These are phyloP conservation scores for Alternaria metachromatica DNA, from an alignment of 2,329 filamentous ascomycete genomes.

Conservation along the genomic window DNA sequence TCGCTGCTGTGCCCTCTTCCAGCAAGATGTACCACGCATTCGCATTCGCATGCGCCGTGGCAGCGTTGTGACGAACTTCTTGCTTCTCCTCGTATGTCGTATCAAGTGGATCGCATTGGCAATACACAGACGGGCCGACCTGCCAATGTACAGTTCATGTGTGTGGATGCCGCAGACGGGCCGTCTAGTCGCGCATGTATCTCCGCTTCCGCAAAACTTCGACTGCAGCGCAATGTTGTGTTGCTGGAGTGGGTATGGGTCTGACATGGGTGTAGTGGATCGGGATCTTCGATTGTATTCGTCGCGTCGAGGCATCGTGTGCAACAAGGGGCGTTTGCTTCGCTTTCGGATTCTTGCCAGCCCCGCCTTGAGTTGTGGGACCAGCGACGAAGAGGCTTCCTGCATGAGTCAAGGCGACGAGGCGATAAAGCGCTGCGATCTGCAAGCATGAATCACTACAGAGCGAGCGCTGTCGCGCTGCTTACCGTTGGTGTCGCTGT, in stretches of 20 bases:
- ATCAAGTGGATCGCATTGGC: not conserved
- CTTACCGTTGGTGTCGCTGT: not conserved
- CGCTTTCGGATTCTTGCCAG: constrained; percentile 5
- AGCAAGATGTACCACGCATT: not conserved
- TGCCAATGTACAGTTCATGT: not conserved
- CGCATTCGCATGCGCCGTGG: not conserved
- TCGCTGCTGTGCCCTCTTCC: not conserved
- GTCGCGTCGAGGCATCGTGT: constrained; percentile 1
- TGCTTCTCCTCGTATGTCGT: not conserved
- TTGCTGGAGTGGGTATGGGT: too few species aligned
- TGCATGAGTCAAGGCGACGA: not conserved
- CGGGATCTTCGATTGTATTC: not conserved
- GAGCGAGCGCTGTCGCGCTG: not conserved
- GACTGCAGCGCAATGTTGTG: not conserved
- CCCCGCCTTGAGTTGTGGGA: constrained; percentile 2
- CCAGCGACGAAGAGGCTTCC: constrained; percentile 1
- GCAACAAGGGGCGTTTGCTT: constrained; percentile 5
- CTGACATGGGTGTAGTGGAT: too few species aligned
- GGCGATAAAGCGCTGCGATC: not conserved
- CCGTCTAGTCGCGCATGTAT: not conserved
- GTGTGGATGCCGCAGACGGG: not conserved
- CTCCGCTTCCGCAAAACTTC: not conserved
- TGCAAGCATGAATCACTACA: not conserved
- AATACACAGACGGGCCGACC: not conserved
- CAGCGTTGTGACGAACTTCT: not conserved